A percentile compares a stretch with the other conserved stretches of the same genome.
These are phyloP conservation scores for Phytopythium cucurbitacearum DNA, from an alignment of 352 stramenopile genomes.

Conservation along the genomic window DNA sequence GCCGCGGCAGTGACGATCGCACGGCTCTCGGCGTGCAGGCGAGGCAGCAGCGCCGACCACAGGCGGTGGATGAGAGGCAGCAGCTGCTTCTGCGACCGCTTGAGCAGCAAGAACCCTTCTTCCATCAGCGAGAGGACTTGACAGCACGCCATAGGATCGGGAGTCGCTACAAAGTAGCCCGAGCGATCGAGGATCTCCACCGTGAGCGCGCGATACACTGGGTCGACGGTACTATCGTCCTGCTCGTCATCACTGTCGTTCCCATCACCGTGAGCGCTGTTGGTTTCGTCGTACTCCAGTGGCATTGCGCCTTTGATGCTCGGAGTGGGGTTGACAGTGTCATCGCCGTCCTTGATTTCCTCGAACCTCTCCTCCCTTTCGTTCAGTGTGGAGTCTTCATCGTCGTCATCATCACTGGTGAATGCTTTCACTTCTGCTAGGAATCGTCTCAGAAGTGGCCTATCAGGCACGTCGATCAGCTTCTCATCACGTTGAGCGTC, in stretches of 20 bases:
- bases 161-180: constrained; percentile 68
- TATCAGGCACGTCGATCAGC: not conserved
- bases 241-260: constrained; percentile 19
- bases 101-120: constrained; percentile 52
- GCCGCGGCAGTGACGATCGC: constrained; percentile 60
- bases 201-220: constrained; percentile 45
- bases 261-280: constrained; percentile 10
- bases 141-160: constrained; percentile 66
- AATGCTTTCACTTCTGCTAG: constrained; percentile 65
- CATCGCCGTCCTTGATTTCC: constrained; percentile 6
- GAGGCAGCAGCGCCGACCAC: constrained; percentile 66
- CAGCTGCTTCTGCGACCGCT: constrained; percentile 37
- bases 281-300: constrained; percentile 47
- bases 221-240: constrained; percentile 4
- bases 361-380: constrained; percentile 5
- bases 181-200: constrained; percentile 76
- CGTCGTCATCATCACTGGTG: constrained; percentile 21
- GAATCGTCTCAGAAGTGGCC: constrained; percentile 38
- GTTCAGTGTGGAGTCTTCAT: constrained; percentile 15
- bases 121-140: constrained; percentile 69
- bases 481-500: not conserved
- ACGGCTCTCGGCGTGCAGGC: constrained; percentile 47
- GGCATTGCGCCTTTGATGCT: constrained; percentile 68
- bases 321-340: constrained; percentile 8
- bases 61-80: constrained; percentile 71